Conservation (phyloP, 2,329 filamentous ascomycete species). For the Septoria linicola region DNA sequence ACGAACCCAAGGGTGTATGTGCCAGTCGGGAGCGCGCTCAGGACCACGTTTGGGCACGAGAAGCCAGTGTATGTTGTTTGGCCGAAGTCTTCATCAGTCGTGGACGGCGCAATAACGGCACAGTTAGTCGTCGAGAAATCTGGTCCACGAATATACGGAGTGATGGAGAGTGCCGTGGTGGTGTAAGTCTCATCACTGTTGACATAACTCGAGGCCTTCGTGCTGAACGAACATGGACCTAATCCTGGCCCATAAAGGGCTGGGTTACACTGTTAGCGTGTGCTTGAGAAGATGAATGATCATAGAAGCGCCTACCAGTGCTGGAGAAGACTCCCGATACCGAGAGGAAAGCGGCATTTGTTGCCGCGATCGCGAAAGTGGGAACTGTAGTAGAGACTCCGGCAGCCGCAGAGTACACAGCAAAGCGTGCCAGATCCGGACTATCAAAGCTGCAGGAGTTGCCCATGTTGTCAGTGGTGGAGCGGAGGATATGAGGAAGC, state of each 20-base stretch:
- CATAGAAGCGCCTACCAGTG: no score
- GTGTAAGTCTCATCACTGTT: background rate
- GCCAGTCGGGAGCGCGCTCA: constrained; percentile 5
- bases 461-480: no score
- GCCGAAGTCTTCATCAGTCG: background rate
- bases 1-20: constrained; percentile 1
- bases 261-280: no score
- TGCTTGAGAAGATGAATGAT: no score
- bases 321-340: no score
- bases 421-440: background rate
- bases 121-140: background rate
- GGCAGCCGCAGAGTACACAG: background rate
- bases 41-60: constrained; percentile 1
- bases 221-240: no score
- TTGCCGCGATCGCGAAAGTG: constrained; percentile 2
- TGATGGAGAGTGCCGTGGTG: background rate
- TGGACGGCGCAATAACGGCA: background rate
- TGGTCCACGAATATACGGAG: background rate
- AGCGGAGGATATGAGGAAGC: no score
- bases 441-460: constrained; percentile 11
- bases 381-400: constrained; percentile 3
- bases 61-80: constrained; percentile 1
- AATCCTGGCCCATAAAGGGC: no score
- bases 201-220: no score
- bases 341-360: constrained; percentile 9